phyloP scores from a whole-genome alignment of 2,329 filamentous ascomycete genomes.

The Neofusicoccum kwambonambiense region DNA sequence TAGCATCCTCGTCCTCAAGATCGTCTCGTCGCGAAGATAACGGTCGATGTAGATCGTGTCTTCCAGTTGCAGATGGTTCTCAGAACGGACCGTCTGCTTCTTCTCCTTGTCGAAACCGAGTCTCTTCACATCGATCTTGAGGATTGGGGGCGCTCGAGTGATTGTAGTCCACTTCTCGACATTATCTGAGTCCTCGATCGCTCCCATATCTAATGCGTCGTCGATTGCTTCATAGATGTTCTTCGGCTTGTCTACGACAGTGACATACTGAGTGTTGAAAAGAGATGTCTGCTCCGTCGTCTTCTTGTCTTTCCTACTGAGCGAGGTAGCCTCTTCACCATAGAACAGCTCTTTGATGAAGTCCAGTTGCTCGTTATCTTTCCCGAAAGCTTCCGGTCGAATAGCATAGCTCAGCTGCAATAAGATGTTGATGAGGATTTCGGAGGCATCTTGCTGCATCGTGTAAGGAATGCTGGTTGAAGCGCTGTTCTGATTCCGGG shows the following conservation, averaged over 20 bases:
- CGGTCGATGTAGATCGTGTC: conserved; percentile 83
- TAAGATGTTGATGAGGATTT: conserved; percentile 90
- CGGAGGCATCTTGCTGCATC: conserved; percentile 86
- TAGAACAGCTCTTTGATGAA: conserved; percentile 62
- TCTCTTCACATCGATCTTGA: conserved; percentile 87
- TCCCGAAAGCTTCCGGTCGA: conserved; percentile 63
- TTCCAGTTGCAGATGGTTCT: conserved; percentile 73
- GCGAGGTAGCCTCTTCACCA: conserved; percentile 33
- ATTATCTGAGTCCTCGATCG: conserved; percentile 48
- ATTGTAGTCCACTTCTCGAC: conserved; percentile 33
- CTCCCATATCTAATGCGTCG: conserved; percentile 77
- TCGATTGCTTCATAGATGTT: conserved; percentile 84
- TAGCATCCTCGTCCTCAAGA: conserved; percentile 61
- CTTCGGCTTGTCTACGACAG: conserved; percentile 56
- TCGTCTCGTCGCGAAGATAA: conserved; percentile 53
- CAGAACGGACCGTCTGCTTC: conserved; percentile 67
- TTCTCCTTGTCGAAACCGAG: conserved; percentile 66
- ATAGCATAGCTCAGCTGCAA: conserved; percentile 90
- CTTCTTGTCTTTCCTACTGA: conserved; percentile 42
- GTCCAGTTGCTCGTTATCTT: conserved; percentile 76
- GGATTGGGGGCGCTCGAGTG: conserved; percentile 72
- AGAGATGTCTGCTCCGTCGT: conserved; percentile 51
- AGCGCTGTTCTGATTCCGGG: conserved; percentile 34
- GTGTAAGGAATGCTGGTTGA: conserved; percentile 43
- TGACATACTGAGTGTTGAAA: conserved; percentile 63